These are phyloP conservation scores for Hibiscus tridactylites DNA, from an alignment of 345 rosid genomes.

Conservation along the genomic window DNA sequence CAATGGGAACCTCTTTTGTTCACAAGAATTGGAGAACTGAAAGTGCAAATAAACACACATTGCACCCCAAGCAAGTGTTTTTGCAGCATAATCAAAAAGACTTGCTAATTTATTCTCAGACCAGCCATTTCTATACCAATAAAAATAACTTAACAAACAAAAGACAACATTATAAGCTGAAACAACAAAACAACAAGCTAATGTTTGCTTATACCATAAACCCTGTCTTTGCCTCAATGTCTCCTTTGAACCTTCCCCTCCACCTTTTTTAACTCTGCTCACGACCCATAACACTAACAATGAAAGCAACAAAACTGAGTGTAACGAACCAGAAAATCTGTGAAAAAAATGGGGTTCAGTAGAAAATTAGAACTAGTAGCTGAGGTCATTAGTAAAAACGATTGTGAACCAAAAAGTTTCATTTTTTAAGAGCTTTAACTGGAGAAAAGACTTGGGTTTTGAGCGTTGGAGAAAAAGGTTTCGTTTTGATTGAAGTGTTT, in stretches of 20 bases:
- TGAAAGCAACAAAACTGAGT: slow-evolving; percentile 32
- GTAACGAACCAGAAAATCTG: slow-evolving; percentile 34
- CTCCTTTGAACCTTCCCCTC: slow-evolving; percentile 15
- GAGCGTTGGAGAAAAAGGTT: too few relatives aligned
- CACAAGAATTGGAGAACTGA: slow-evolving; percentile 14
- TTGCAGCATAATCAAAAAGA: slow-evolving; percentile 30
- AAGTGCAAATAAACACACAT: slow-evolving; percentile 24
- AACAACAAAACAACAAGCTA: slow-evolving; percentile 32
- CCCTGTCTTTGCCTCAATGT: slow-evolving; percentile 8
- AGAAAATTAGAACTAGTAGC: slow-evolving; percentile 26
- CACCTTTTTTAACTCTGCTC: slow-evolving; percentile 20
- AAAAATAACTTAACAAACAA: slow-evolving; percentile 34
- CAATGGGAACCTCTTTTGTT: slow-evolving; percentile 21
- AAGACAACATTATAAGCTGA: slow-evolving; percentile 26
- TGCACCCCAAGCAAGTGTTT: slow-evolving; percentile 41
- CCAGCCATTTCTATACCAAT: slow-evolving; percentile 34
- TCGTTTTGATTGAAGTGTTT: neutral
- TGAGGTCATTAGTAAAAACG: slow-evolving; percentile 17
- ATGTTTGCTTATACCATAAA: slow-evolving; percentile 20
- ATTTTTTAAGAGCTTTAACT: slow-evolving; percentile 3
- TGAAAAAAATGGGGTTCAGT: slow-evolving; percentile 30
- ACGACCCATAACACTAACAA: slow-evolving; percentile 29
- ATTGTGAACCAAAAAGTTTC: slow-evolving; percentile 23
- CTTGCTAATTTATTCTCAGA: slow-evolving; percentile 26
- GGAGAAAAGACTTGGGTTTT: neutral